Evolutionary conservation across 1,139 yeast species (phyloP), one percentile per base, ranked within the genome.

Genomic region (Pichia cactophila): DNA sequence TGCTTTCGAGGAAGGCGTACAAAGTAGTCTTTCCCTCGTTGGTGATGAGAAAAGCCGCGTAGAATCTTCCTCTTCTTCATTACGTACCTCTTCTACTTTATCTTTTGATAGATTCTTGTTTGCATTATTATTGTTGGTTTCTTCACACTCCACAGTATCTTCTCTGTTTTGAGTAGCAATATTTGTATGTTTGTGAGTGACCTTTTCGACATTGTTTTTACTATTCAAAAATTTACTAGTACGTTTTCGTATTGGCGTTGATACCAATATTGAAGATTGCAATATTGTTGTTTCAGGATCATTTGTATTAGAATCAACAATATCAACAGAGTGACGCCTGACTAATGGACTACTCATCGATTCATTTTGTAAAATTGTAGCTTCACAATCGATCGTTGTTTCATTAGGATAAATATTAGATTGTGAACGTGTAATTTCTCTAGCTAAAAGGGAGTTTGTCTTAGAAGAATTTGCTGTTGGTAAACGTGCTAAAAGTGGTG

Each of bases 1-100:
- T 33, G 76, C 77, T 56, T 72, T 71, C 2, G 76, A 70, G 9
- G 75, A 69, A 4, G 78, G 78, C 2, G 78, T 73, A 33, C 64
- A 63, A 54, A 60, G 54, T 35, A 65, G 52, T 52, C 28, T 38
- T 38, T 38, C 41, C 9, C 66, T 66, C 1, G 70, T 66, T 41
- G 73, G 72, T 31, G 69, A 64, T 7, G 68, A 64, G 56, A 65
- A 49, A 7, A 65, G 39, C 42, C 61, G 58, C n/a, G 66, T 65
- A 8, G n/a, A 20, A 20, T 38, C 41, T 12, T 38, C 41, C 9
- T 20, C 28, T 26, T 48, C 46, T 5, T 49, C 52, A 12, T 44
- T 23, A 23, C 23, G 5, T 4, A 23, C 47, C 28, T 51, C 50
- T 35, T 39, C 31, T 8, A 36, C 38, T 5, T 23, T 40, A 3